Evolutionary conservation across 179 eudicot species (phyloP).

Genomic region (Gypsophila paniculata): DNA sequence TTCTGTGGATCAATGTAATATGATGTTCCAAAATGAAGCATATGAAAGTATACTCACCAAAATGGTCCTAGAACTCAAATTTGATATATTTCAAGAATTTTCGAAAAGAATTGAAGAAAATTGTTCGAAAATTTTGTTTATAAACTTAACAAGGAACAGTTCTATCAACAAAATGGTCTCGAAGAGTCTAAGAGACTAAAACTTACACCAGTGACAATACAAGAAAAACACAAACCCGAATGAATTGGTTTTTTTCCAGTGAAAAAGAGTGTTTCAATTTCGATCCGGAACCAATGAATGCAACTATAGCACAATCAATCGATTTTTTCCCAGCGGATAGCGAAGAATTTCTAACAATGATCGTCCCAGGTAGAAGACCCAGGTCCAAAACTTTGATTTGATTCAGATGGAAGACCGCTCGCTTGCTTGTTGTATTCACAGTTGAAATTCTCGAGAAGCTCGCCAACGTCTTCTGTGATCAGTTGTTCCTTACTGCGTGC

Average conservation of each 20-base stretch:
- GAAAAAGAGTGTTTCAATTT: slow-evolving; percentile 16
- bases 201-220: slow-evolving; percentile 10
- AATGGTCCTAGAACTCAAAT: neutral
- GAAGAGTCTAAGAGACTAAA: slow-evolving; percentile 8
- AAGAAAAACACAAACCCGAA: slow-evolving; percentile 14
- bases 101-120: neutral
- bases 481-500: slow-evolving; percentile 30
- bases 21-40: too few relatives aligned
- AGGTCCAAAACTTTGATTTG: slow-evolving; percentile 25
- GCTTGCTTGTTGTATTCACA: slow-evolving; percentile 39
- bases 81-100: neutral
- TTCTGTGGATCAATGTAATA: too few relatives aligned
- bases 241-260: slow-evolving; percentile 17
- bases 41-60: neutral
- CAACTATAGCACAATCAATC: neutral
- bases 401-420: slow-evolving; percentile 26
- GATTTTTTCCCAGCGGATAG: slow-evolving; percentile 16
- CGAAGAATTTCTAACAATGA: slow-evolving; percentile 23
- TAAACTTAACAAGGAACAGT: slow-evolving; percentile 13
- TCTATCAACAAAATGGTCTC: slow-evolving; percentile 16
- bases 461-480: slow-evolving; percentile 38
- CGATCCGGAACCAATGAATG: slow-evolving; percentile 1
- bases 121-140: neutral
- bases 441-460: slow-evolving; percentile 46
- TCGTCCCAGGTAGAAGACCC: slow-evolving; percentile 38